Percentiles rank a stretch among this genome's conserved stretches.
Conservation (phyloP, 805 yeast genomes). For the Saturnispora gosingensis region DNA sequence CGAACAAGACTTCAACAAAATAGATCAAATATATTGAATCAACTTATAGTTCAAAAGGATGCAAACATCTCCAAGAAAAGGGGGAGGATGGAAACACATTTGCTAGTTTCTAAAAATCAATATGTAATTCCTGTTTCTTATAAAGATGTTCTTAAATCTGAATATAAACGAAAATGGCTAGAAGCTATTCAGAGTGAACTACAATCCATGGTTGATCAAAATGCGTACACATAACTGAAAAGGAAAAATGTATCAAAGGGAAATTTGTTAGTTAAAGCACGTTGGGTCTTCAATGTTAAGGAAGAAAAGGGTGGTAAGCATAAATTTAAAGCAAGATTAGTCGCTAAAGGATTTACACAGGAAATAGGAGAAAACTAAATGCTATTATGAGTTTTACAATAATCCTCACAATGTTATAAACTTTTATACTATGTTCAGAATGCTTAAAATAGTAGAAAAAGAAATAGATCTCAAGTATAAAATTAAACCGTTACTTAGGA, state of each 20-base stretch:
- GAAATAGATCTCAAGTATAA: no score
- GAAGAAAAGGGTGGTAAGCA: constrained; percentile 2
- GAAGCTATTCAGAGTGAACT: background rate
- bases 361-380: background rate
- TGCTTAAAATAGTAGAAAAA: no score
- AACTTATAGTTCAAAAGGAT: background rate
- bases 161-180: background rate
- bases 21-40: background rate
- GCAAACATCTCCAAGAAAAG: background rate
- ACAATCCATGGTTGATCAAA: background rate
- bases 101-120: background rate
- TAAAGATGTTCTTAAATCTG: background rate
- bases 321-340: constrained; percentile 8
- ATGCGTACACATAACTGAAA: background rate
- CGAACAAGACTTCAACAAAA: background rate
- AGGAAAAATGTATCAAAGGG: background rate
- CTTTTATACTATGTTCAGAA: no score
- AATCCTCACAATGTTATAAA: no score
- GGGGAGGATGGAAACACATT: background rate
- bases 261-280: background rate
- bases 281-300: constrained; percentile 9
- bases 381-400: no score
- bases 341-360: constrained; percentile 9
- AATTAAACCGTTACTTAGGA: no score
- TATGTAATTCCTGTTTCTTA: background rate